Evolutionary conservation across 2,329 filamentous ascomycete genomes (phyloP).

Genomic region (Alternaria ventricosa): DNA sequence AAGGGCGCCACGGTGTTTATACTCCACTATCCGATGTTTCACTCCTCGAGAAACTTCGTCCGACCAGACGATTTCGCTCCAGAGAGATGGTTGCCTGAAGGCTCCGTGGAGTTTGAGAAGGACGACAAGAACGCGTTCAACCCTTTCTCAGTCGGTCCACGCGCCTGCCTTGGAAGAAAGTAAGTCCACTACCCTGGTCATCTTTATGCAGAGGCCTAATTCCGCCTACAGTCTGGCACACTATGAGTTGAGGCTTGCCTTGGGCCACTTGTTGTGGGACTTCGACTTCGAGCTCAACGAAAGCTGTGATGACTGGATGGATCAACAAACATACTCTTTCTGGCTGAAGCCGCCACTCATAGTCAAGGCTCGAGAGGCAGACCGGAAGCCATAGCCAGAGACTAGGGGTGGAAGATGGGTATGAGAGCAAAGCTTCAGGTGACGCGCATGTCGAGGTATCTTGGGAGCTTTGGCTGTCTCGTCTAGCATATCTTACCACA

Average conservation of each 20-base stretch:
- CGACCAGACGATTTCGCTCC: neutral
- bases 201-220: neutral
- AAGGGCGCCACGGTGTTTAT: neutral
- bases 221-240: neutral
- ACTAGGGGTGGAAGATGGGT: neutral
- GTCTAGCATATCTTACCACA: neutral
- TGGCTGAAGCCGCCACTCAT: constrained; percentile 5
- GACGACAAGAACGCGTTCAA: constrained; percentile 8
- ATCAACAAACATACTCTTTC: constrained; percentile 3
- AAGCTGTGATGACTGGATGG: neutral
- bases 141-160: constrained; percentile 1
- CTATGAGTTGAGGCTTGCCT: constrained; percentile 1
- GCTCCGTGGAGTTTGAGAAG: neutral
- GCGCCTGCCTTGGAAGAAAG: constrained; percentile 9
- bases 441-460: neutral
- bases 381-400: neutral
- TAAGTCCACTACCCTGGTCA: neutral
- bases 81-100: constrained; percentile 2
- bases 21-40: constrained; percentile 3
- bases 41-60: constrained; percentile 3
- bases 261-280: constrained; percentile 2
- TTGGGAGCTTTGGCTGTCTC: neutral
- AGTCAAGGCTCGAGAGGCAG: neutral
- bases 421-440: neutral
- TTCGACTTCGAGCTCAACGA: constrained; percentile 2